phyloP scores from a whole-genome alignment of 495 filamentous ascomycete species.

The Tuber umbilicatum region DNA sequence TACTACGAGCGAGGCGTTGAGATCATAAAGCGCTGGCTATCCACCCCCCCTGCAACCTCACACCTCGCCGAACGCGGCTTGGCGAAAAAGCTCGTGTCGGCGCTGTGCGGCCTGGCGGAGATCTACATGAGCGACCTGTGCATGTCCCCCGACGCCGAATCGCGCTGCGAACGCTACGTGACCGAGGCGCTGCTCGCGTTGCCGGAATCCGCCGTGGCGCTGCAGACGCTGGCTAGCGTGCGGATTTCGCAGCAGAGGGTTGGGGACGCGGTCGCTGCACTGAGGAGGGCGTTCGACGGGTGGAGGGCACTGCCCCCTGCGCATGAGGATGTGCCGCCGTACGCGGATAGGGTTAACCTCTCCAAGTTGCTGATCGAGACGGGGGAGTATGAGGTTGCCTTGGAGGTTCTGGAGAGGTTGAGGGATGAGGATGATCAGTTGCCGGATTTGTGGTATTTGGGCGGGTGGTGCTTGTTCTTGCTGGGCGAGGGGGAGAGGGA shows the following conservation, averaged over 20 bases:
- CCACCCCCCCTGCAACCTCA: constrained; percentile 23
- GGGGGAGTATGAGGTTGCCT: constrained; percentile 71
- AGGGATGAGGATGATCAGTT: constrained; percentile 83
- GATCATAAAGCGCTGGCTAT: constrained; percentile 60
- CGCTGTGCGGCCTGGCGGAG: constrained; percentile 82
- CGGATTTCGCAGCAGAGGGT: constrained; percentile 75
- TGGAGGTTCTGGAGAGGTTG: constrained; percentile 76
- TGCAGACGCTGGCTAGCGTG: constrained; percentile 89
- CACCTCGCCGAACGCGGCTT: constrained; percentile 42
- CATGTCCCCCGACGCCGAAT: constrained; percentile 84
- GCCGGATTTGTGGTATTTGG: constrained; percentile 94
- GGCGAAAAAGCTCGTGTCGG: constrained; percentile 68
- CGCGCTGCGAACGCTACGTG: constrained; percentile 72
- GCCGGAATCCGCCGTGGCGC: constrained; percentile 67
- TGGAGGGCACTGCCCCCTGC: constrained; percentile 73
- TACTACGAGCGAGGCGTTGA: constrained; percentile 82
- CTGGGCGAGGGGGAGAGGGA: constrained; percentile 54
- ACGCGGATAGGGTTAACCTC: constrained; percentile 73
- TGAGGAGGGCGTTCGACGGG: constrained; percentile 64
- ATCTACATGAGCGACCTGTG: constrained; percentile 98
- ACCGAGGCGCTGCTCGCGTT: constrained; percentile 76
- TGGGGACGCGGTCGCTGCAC: constrained; percentile 70
- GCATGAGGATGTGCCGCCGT: constrained; percentile 59
- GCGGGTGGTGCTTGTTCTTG: constrained; percentile 82
- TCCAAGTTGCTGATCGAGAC: constrained; percentile 84